Conservation (phyloP, 257 asterid genomes). For the Echium plantagineum region DNA sequence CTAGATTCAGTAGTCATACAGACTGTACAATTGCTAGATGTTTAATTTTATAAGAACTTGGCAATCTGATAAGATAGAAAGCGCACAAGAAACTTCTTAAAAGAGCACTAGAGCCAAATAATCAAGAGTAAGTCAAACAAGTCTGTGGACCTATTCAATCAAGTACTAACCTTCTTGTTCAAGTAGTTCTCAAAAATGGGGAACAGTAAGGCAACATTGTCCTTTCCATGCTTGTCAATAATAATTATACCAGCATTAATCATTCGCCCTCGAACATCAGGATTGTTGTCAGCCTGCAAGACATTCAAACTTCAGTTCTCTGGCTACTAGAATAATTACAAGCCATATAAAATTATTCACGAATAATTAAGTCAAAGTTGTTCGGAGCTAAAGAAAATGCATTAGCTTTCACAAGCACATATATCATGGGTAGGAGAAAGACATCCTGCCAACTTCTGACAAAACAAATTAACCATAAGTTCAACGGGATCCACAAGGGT, state of each 20-base stretch:
- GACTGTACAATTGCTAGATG: too few relatives aligned
- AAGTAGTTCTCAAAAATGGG: constrained; percentile 94
- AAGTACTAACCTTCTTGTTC: constrained; percentile 68
- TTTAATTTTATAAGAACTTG: too few relatives aligned
- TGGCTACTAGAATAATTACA: neutral
- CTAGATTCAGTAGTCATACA: neutral
- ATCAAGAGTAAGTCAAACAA: neutral
- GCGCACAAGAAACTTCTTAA: neutral
- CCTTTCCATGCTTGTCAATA: constrained; percentile 92
- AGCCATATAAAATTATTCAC: neutral
- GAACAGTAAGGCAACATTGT: constrained; percentile 77
- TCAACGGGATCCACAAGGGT: neutral
- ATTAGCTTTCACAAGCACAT: neutral
- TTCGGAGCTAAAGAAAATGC: neutral
- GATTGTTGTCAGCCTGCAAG: constrained; percentile 82
- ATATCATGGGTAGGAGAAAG: neutral
- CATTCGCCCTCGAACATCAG: constrained; percentile 97
- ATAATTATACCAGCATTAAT: constrained; percentile 88
- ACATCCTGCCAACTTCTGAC: neutral
- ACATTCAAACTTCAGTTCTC: neutral
- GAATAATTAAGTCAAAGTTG: neutral
- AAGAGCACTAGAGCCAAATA: neutral
- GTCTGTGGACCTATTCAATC: neutral
- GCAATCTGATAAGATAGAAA: neutral
- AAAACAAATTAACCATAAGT: neutral